Conservation (phyloP, 768 basidiomycete species). For the Agaricus bisporus region DNA sequence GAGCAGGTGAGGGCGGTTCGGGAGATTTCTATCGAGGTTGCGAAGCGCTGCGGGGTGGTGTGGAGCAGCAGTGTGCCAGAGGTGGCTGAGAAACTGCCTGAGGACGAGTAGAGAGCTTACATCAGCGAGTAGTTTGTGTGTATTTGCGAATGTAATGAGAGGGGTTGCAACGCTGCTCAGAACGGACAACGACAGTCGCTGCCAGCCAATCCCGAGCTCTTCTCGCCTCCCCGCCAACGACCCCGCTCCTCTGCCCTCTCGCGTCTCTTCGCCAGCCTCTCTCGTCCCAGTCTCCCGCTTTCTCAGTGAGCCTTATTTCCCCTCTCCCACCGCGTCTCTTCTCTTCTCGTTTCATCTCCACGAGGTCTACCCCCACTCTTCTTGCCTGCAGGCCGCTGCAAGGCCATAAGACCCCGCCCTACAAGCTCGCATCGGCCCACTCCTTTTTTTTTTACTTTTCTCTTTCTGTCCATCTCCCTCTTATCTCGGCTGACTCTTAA, state of each 20-base stretch:
- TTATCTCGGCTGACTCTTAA: constrained; percentile 12
- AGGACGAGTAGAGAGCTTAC: background rate
- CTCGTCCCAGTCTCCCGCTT: constrained; percentile 3
- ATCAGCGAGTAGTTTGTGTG: constrained; percentile 7
- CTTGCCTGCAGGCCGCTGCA: constrained; percentile 18
- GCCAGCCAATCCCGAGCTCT: constrained; percentile 16
- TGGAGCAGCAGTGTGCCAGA: constrained; percentile 55
- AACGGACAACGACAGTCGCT: constrained; percentile 34
- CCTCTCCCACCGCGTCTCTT: constrained; percentile 9
- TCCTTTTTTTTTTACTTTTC: constrained; percentile 17
- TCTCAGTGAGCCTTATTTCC: constrained; percentile 17
- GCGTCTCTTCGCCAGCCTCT: background rate
- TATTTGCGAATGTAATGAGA: constrained; percentile 31
- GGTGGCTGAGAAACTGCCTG: constrained; percentile 17
- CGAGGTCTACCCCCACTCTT: constrained; percentile 30
- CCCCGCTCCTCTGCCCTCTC: background rate
- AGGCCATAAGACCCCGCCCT: constrained; percentile 19
- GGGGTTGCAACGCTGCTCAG: constrained; percentile 36
- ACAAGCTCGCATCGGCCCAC: background rate
- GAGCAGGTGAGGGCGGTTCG: constrained; percentile 51
- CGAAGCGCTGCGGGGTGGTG: constrained; percentile 37
- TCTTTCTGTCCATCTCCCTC: background rate
- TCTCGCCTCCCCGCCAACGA: constrained; percentile 12
- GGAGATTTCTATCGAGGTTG: constrained; percentile 47
- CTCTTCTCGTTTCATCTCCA: constrained; percentile 27